Conservation (phyloP, 176 grass and related monocot species). For the Oryza meyeriana region DNA sequence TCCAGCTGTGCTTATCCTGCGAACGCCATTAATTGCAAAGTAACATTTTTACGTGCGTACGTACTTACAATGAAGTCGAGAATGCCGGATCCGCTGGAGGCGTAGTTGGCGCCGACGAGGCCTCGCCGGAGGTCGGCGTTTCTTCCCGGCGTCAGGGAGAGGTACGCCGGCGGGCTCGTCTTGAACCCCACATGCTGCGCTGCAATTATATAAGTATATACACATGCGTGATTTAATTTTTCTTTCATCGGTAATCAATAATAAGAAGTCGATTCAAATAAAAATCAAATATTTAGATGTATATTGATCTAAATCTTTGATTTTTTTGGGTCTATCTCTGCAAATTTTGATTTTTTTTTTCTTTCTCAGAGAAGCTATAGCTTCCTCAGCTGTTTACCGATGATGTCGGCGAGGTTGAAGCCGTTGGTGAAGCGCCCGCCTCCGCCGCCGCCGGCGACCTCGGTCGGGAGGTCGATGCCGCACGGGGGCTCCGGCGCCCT, state of each 20-base stretch:
- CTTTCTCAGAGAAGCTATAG: neutral
- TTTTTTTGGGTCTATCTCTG: too few relatives aligned
- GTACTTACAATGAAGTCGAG: slow-evolving; percentile 26
- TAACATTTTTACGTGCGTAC: neutral
- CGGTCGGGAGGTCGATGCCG: slow-evolving; percentile 33
- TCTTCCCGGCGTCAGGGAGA: slow-evolving; percentile 12
- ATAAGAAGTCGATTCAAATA: neutral
- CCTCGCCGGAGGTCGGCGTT: slow-evolving; percentile 8
- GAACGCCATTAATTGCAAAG: neutral
- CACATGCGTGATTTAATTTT: neutral
- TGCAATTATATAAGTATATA: neutral
- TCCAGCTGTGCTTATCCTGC: too few relatives aligned
- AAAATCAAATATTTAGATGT: too few relatives aligned
- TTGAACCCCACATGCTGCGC: slow-evolving; percentile 37
- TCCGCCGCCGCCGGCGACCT: neutral
- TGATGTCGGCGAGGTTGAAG: slow-evolving; percentile 51
- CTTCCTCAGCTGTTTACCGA: slow-evolving; percentile 11
- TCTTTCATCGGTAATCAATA: neutral
- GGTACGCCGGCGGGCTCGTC: slow-evolving; percentile 38
- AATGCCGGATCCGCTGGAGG: slow-evolving; percentile 49
- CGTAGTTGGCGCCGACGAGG: slow-evolving; percentile 33
- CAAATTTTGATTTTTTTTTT: neutral
- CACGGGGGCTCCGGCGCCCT: slow-evolving; percentile 17
- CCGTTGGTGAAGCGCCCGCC: slow-evolving; percentile 40
- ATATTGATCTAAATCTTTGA: neutral